A percentile compares a stretch with the other conserved stretches of the same genome.
These are phyloP conservation scores for Sclerotinia nivalis DNA, from an alignment of 2,329 filamentous ascomycete species.

Conservation along the genomic window DNA sequence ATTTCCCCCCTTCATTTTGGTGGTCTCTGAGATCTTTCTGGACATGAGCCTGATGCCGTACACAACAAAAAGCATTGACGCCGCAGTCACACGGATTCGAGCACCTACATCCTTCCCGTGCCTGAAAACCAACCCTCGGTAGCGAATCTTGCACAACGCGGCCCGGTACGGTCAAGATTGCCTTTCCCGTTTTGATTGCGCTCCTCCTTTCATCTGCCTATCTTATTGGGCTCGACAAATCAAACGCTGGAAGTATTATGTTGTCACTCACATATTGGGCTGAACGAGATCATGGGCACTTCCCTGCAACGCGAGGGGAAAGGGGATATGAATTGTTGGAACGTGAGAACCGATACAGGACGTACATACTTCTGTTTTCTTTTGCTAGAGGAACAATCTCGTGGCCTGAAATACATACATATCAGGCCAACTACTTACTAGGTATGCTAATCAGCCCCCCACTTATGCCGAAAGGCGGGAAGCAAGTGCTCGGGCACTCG, in stretches of 20 bases:
- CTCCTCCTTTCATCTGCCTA: background rate
- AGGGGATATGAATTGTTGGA: background rate
- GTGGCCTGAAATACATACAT: background rate
- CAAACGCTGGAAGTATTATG: background rate
- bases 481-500: background rate
- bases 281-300: background rate
- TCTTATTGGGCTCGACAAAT: background rate
- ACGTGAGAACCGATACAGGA: background rate
- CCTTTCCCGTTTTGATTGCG: constrained; percentile 10
- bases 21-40: background rate
- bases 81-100: background rate
- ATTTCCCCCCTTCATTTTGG: background rate
- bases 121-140: constrained; percentile 12
- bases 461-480: background rate
- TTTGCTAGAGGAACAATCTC: background rate
- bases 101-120: background rate
- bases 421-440: background rate
- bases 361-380: background rate
- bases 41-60: background rate
- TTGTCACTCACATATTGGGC: background rate
- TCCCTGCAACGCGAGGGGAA: background rate
- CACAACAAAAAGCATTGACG: background rate
- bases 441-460: background rate
- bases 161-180: background rate
- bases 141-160: constrained; percentile 13